These are phyloP conservation scores for Termitomyces sp. DNA, from an alignment of 768 basidiomycete species.

Conservation along the genomic window DNA sequence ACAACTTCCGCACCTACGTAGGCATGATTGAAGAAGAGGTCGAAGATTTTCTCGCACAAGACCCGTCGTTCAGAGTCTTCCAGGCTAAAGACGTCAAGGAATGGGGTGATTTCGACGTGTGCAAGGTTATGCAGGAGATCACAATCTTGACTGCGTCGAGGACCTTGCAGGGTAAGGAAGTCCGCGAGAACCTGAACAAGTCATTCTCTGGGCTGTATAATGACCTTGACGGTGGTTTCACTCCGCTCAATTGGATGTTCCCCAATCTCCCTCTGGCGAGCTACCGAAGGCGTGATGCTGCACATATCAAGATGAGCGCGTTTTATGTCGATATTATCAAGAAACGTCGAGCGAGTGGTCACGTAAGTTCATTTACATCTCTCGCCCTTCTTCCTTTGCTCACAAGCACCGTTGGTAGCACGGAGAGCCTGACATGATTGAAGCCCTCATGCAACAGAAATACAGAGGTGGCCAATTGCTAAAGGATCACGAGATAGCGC, in stretches of 20 bases:
- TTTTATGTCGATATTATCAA: slow-evolving; percentile 88
- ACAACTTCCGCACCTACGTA: slow-evolving; percentile 83
- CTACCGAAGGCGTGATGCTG: slow-evolving; percentile 83
- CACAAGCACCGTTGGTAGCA: slow-evolving; percentile 9
- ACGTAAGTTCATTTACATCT: slow-evolving; percentile 27
- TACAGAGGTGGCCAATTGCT: slow-evolving; percentile 79
- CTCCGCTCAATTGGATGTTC: slow-evolving; percentile 93
- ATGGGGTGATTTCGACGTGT: slow-evolving; percentile 74
- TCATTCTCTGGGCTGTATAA: slow-evolving; percentile 79
- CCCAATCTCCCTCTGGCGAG: slow-evolving; percentile 87
- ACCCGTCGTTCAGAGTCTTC: slow-evolving; percentile 54
- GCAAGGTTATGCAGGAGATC: slow-evolving; percentile 75
- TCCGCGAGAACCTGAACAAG: slow-evolving; percentile 73
- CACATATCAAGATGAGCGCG: slow-evolving; percentile 88
- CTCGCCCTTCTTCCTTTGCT: neutral
- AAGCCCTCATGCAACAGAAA: slow-evolving; percentile 73
- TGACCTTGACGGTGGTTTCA: slow-evolving; percentile 94
- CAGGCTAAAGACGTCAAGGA: slow-evolving; percentile 64
- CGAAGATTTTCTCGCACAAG: slow-evolving; percentile 61
- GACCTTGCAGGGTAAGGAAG: slow-evolving; percentile 91
- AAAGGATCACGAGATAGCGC: slow-evolving; percentile 88
- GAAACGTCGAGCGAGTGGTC: slow-evolving; percentile 52
- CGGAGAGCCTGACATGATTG: slow-evolving; percentile 89
- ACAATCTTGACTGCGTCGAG: slow-evolving; percentile 93
- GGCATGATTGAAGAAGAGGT: slow-evolving; percentile 78